Conservation (phyloP, 1,284 basidiomycete genomes). For the Phylloporus sp. region DNA sequence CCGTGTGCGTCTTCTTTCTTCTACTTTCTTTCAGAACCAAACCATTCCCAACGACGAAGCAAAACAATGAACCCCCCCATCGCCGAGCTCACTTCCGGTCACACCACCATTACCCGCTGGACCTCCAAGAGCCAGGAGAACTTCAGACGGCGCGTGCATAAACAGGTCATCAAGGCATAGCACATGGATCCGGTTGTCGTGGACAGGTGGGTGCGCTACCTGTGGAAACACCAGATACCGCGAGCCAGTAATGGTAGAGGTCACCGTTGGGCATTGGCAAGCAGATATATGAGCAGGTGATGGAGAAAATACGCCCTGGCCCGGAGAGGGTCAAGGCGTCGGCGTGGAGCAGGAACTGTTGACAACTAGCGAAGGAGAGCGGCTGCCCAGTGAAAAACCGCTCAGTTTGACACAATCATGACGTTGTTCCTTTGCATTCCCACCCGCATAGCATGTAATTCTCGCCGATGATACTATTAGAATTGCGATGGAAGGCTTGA, state of each 20-base stretch:
- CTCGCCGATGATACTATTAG: constrained; percentile 13
- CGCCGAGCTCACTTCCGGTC: constrained; percentile 86
- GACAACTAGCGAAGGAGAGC: constrained; percentile 10
- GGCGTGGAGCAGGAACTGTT: constrained; percentile 36
- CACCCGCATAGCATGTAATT: constrained; percentile 5
- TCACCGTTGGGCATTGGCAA: constrained; percentile 68
- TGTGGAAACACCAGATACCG: constrained; percentile 77
- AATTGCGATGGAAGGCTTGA: too few species aligned
- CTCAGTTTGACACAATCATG: constrained; percentile 1
- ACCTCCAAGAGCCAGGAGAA: constrained; percentile 95
- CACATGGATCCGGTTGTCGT: constrained; percentile 85
- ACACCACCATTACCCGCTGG: constrained; percentile 70
- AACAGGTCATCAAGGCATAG: constrained; percentile 88
- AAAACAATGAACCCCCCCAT: constrained; percentile 59
- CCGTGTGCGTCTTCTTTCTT: constrained; percentile 23
- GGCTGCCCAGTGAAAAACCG: neutral
- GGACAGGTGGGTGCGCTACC: constrained; percentile 82
- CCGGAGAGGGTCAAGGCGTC: constrained; percentile 44
- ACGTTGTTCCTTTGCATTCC: constrained; percentile 1
- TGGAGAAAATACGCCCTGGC: constrained; percentile 32
- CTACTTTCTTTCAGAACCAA: constrained; percentile 10
- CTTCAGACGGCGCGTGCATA: constrained; percentile 87
- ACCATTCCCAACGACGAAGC: constrained; percentile 7
- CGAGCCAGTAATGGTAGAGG: constrained; percentile 88
- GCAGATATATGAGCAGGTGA: constrained; percentile 46